Percentiles rank a stretch among this genome's conserved stretches.
Evolutionary conservation across 345 rosid genomes (phyloP).

Genomic region (Camelina hispida): DNA sequence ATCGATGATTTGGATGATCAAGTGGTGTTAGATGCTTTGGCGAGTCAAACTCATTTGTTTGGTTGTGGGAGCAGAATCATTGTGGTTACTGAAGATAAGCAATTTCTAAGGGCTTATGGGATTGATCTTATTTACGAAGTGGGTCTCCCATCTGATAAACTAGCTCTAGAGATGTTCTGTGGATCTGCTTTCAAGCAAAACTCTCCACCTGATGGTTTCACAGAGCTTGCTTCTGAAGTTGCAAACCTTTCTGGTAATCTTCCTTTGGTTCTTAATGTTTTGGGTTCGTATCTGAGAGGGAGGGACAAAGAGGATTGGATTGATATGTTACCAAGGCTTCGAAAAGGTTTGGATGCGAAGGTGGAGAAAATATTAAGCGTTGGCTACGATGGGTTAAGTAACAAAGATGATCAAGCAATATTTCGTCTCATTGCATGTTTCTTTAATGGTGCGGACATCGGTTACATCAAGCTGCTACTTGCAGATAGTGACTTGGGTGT

Average conservation of each 20-base stretch:
- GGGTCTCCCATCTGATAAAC: not conserved
- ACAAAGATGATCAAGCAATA: not conserved
- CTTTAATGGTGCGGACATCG: not conserved
- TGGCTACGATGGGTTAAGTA: not conserved
- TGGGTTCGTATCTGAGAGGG: constrained; percentile 30
- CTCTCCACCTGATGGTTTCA: constrained; percentile 12
- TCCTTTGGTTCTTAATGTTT: constrained; percentile 47
- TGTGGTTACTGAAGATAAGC: not conserved
- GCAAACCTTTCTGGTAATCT: constrained; percentile 16
- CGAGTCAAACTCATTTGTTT: not conserved
- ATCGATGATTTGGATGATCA: not conserved
- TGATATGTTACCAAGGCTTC: constrained; percentile 13
- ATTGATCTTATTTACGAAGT: not conserved
- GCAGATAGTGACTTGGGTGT: not conserved
- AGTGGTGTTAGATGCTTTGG: not conserved
- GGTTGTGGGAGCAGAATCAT: not conserved
- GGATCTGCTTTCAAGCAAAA: constrained; percentile 21
- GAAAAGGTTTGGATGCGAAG: constrained; percentile 2
- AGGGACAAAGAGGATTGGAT: constrained; percentile 31
- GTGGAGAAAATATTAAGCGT: not conserved
- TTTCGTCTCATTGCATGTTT: not conserved
- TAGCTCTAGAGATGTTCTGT: constrained; percentile 40
- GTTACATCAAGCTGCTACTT: not conserved
- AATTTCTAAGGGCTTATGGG: not conserved
- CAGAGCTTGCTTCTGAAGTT: constrained; percentile 21